Base-by-base conservation (phyloP, 192 early-diverging fungal genomes). In the Mortierella hygrophila region DNA sequence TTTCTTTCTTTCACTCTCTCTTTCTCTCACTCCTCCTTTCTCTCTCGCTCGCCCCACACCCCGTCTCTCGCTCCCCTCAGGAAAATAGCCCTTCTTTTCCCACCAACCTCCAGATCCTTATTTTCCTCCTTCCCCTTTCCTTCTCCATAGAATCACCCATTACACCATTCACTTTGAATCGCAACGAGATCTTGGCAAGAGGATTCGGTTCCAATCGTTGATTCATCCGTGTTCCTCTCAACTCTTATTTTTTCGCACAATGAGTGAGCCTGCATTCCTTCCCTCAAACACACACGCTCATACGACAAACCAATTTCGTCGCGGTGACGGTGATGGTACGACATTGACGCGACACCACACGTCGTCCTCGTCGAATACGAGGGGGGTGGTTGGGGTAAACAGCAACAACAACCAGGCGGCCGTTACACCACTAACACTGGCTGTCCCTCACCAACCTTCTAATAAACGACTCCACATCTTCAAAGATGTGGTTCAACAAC, bases 261-360 rank as follows among this genome's bases (percentile, higher is more conserved):
- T 47, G 55, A 42, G 52, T 44, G 74, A 68, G 37, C 75, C 74
- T 68, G 44, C 46, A 46, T 65, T 54, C 60, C 40, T 54, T 60
- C 47, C 54, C 15, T 20, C 37, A 3, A 47, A 21, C 37, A 9
- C 47, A 7, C 74, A 75, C 52, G 32, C 47, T 20, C 74, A 75
- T 3, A 65, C 29, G 15, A 15, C 60, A 16, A 23, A 32, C 8
- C 35, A 26, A 10, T 10, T 8, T 32, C 15, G 54, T 26, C 52
- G 35, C 23, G 23, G 44, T 74, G n/a, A 8, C 49, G 52, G 29
- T 74, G n/a, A 7, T 35, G 52, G 32, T 2, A 74, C 42, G 32
- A 74, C 42, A 3, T 35, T 41, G 20, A 52, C 21, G 69, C 38
- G 20, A 70, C 38, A 42, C 69, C 38, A 70, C 40, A 70, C 69